phyloP scores from a whole-genome alignment of 2,329 filamentous ascomycete species.

The Pseudofabraea citricarpa region DNA sequence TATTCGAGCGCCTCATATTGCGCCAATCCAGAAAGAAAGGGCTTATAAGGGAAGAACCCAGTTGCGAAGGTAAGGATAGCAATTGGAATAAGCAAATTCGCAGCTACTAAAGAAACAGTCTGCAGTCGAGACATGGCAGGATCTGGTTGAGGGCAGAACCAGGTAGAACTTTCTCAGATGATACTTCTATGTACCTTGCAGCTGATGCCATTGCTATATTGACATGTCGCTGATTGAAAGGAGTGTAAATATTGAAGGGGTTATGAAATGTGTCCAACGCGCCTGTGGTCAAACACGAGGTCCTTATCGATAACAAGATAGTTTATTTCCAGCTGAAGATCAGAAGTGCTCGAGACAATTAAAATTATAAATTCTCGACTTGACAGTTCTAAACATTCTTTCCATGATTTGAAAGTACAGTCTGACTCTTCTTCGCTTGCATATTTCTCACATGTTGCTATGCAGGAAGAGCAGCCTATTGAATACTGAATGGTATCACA shows the following conservation, averaged over 20 bases:
- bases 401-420: no score
- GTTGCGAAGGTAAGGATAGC: slow-evolving; percentile 75
- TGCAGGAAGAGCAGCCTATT: no score
- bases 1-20: slow-evolving; percentile 53
- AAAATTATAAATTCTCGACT: background rate
- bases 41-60: slow-evolving; percentile 98
- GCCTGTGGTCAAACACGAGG: background rate
- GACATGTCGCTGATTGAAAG: background rate
- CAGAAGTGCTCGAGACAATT: no score
- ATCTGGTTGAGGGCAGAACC: no score
- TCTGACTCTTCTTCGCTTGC: no score
- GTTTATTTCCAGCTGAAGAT: no score
- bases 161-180: no score
- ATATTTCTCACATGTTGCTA: no score
- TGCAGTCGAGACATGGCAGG: slow-evolving; percentile 19
- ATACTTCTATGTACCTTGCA: no score
- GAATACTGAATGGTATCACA: no score
- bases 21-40: slow-evolving; percentile 81
- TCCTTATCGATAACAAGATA: slow-evolving; percentile 4
- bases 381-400: no score
- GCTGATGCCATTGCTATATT: slow-evolving; percentile 15
- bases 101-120: slow-evolving; percentile 46
- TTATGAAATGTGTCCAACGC: slow-evolving; percentile 1
- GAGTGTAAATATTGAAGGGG: background rate
- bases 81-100: slow-evolving; percentile 73